Evolutionary conservation across 1,139 yeast genomes (phyloP).

Genomic region (Kodamaea alishanica): DNA sequence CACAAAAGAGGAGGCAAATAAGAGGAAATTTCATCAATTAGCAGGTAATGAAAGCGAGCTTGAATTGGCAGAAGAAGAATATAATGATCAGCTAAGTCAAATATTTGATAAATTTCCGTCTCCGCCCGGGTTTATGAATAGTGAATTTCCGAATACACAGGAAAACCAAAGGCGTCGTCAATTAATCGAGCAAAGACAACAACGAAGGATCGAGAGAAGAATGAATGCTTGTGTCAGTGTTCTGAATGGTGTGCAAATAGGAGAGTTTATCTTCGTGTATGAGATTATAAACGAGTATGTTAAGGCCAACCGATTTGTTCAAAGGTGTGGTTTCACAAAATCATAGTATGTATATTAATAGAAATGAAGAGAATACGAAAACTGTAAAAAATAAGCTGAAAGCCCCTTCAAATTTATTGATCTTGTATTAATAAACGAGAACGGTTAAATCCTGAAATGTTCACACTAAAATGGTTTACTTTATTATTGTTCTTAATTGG

Average conservation of each 20-base stretch:
- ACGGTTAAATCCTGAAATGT: no score
- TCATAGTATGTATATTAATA: not conserved
- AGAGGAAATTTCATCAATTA: slow-evolving; percentile 23
- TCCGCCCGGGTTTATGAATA: slow-evolving; percentile 63
- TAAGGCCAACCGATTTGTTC: slow-evolving; percentile 3
- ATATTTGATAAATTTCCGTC: slow-evolving; percentile 47
- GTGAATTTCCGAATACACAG: slow-evolving; percentile 63
- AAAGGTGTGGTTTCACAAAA: not conserved
- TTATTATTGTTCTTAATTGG: no score
- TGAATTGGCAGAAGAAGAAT: slow-evolving; percentile 18
- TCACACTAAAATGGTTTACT: no score
- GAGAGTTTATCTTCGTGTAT: slow-evolving; percentile 17
- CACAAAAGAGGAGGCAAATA: slow-evolving; percentile 27
- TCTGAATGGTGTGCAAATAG: slow-evolving; percentile 14
- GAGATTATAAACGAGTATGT: slow-evolving; percentile 17
- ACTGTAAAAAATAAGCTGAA: no score
- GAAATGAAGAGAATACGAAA: not conserved
- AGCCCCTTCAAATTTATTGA: no score
- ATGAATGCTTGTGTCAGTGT: slow-evolving; percentile 13
- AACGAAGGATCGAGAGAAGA: slow-evolving; percentile 13
- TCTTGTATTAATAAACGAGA: no score
- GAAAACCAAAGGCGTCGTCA: slow-evolving; percentile 24
- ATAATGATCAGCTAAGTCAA: slow-evolving; percentile 20
- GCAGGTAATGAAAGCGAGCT: slow-evolving; percentile 15
- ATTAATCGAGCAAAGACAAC: slow-evolving; percentile 13